Percentiles rank a stretch among this genome's conserved stretches.
Conservation (phyloP, 345 rosid genomes). For the Populus pruinosa region DNA sequence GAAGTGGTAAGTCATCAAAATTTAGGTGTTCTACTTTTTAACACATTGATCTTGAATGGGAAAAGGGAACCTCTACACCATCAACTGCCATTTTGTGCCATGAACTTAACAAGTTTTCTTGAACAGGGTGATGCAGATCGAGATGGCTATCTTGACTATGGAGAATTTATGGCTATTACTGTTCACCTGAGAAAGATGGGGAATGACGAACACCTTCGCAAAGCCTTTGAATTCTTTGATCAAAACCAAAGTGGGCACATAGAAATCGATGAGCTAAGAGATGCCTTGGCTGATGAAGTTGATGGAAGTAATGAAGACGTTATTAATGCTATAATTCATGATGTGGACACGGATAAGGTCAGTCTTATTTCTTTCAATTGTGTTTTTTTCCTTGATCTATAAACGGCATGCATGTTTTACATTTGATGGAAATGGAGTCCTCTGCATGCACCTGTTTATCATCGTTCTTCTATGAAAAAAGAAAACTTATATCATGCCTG, state of each 20-base stretch:
- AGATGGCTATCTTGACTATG: slow-evolving; percentile 30
- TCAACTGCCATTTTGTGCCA: not conserved
- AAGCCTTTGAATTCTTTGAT: slow-evolving; percentile 31
- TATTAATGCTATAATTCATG: slow-evolving; percentile 22
- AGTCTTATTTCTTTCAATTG: not conserved
- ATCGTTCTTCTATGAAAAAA: not conserved
- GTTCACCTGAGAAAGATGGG: slow-evolving; percentile 34
- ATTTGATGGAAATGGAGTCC: not conserved
- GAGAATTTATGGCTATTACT: slow-evolving; percentile 27
- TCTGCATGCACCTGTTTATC: not conserved
- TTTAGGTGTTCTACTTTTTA: not conserved
- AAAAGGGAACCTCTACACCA: not conserved
- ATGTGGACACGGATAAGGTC: slow-evolving; percentile 34
- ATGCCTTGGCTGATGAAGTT: slow-evolving; percentile 27
- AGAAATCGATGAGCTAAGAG: slow-evolving; percentile 30
- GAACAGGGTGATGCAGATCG: slow-evolving; percentile 31
- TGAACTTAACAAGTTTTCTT: not conserved
- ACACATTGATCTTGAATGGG: not conserved
- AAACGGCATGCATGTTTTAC: not conserved
- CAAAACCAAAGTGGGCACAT: slow-evolving; percentile 28
- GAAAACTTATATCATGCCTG: not conserved
- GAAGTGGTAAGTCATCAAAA: slow-evolving; percentile 25
- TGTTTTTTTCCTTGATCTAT: not conserved
- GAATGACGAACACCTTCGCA: slow-evolving; percentile 30
- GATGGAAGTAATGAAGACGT: slow-evolving; percentile 23